Percentiles rank a stretch among this genome's conserved stretches.
Evolutionary conservation across 2,329 filamentous ascomycete genomes (phyloP).

Genomic region (Colletotrichum acutatum): DNA sequence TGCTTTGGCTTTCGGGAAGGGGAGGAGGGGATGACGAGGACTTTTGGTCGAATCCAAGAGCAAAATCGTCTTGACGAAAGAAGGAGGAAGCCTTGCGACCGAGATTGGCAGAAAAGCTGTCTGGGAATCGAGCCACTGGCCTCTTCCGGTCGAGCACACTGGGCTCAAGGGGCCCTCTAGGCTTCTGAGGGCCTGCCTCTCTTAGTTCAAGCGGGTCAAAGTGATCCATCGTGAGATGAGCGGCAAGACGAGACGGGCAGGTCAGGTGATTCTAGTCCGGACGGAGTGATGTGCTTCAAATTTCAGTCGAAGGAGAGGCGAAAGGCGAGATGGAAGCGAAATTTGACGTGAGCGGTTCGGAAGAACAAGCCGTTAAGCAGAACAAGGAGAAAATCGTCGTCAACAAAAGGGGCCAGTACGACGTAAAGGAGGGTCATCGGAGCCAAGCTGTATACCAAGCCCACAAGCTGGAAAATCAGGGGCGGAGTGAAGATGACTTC

Average conservation of each 20-base stretch:
- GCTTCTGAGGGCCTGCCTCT: neutral
- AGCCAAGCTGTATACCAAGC: neutral
- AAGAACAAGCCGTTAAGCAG: neutral
- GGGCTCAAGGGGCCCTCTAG: slow-evolving; percentile 23
- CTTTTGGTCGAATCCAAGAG: neutral
- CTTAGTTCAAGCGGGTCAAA: neutral
- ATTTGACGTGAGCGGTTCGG: neutral
- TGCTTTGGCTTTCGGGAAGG: slow-evolving; percentile 10
- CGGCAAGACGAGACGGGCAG: neutral
- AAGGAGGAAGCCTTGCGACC: slow-evolving; percentile 22
- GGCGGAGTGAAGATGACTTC: neutral
- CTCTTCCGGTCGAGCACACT: slow-evolving; percentile 34
- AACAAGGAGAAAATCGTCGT: neutral
- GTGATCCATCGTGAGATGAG: neutral
- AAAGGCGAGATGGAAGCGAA: neutral
- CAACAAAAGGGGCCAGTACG: neutral
- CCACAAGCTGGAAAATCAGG: neutral
- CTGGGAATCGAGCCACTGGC: slow-evolving; percentile 24
- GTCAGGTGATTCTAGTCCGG: neutral
- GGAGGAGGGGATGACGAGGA: neutral
- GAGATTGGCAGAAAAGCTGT: slow-evolving; percentile 33
- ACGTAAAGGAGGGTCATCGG: neutral
- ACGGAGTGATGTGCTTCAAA: neutral
- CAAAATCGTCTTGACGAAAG: neutral
- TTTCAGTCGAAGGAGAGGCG: neutral